These are phyloP conservation scores for Achaetomiella virescens DNA, from an alignment of 495 filamentous ascomycete genomes.

Conservation along the genomic window DNA sequence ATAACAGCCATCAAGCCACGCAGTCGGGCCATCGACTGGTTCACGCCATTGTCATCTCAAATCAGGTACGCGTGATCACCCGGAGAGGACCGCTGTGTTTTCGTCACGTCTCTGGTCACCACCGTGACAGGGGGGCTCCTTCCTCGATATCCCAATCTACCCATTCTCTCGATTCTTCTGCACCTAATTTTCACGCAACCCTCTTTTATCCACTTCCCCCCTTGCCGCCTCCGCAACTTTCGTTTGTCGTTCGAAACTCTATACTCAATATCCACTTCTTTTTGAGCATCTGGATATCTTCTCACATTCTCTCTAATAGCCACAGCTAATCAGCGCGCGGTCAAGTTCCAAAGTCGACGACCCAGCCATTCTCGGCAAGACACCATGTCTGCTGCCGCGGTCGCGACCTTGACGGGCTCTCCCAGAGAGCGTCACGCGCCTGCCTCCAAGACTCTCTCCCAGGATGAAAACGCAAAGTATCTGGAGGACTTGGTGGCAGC, in stretches of 20 bases:
- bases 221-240: not conserved
- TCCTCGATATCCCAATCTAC: not conserved
- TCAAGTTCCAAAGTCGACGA: not conserved
- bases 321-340: conserved; percentile 5
- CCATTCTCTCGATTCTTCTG: not conserved
- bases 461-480: conserved; percentile 40
- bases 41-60: too few species aligned
- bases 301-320: conserved; percentile 15
- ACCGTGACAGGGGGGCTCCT: not conserved
- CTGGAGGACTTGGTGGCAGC: conserved; percentile 13
- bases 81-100: too few species aligned
- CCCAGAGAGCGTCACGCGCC: conserved; percentile 38
- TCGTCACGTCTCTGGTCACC: too few species aligned
- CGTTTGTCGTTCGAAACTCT: conserved; percentile 6
- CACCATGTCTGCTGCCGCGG: conserved; percentile 41
- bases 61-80: too few species aligned
- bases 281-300: conserved; percentile 28
- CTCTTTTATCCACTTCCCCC: not conserved
- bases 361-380: conserved; percentile 9
- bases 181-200: too few species aligned
- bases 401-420: conserved; percentile 41
- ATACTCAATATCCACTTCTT: conserved; percentile 20
- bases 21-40: too few species aligned
- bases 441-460: conserved; percentile 30
- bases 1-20: too few species aligned